Evolutionary conservation across 2,329 filamentous ascomycete genomes (phyloP).

Genomic region (Nemania diffusa): DNA sequence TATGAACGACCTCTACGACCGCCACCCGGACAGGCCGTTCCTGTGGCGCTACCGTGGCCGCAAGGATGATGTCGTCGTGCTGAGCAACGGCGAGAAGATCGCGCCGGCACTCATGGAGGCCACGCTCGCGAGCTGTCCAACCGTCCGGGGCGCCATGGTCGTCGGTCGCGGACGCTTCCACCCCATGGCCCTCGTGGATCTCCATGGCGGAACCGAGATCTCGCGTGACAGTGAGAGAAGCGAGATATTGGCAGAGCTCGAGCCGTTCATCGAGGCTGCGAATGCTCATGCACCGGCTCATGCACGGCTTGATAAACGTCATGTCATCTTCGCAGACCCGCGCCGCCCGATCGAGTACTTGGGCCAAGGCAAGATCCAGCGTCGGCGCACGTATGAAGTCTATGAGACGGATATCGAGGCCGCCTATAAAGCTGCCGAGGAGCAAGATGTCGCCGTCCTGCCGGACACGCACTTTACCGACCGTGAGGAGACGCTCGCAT

Average conservation of each 20-base stretch:
- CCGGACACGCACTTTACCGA: neutral
- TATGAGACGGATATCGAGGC: constrained; percentile 9
- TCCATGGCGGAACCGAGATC: neutral
- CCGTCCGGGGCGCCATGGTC: constrained; percentile 13
- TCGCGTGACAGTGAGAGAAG: neutral
- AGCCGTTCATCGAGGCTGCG: constrained; percentile 9
- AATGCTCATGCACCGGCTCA: constrained; percentile 8
- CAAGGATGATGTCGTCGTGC: constrained; percentile 15
- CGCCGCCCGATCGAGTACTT: constrained; percentile 2
- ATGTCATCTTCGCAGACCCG: constrained; percentile 6
- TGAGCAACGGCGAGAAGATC: constrained; percentile 21
- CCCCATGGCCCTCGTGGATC: constrained; percentile 5
- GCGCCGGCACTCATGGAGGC: constrained; percentile 12
- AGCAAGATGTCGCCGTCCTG: neutral
- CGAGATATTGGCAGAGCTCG: neutral
- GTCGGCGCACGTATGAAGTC: constrained; percentile 5
- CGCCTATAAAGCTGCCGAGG: neutral
- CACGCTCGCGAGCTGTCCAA: neutral
- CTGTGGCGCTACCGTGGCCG: constrained; percentile 15
- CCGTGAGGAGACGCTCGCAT: neutral
- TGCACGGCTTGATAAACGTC: constrained; percentile 1
- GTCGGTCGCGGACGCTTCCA: constrained; percentile 10
- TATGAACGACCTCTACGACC: constrained; percentile 22
- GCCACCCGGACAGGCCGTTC: constrained; percentile 12
- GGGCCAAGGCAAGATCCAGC: constrained; percentile 17